phyloP scores from a whole-genome alignment of 2,329 filamentous ascomycete genomes.

The Nigrograna mackinnonii region DNA sequence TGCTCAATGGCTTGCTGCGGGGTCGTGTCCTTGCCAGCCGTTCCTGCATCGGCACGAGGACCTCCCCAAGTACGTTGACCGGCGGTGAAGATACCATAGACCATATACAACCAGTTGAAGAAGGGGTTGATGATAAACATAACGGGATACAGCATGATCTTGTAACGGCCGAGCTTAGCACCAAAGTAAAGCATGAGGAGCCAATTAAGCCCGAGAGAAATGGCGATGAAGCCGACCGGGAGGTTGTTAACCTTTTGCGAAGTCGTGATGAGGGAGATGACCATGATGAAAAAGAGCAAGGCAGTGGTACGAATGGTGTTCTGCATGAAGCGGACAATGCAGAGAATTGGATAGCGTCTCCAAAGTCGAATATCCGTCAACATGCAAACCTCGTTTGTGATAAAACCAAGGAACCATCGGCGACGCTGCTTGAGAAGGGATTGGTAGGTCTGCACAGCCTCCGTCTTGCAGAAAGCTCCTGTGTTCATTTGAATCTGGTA shows the following conservation, averaged over 20 bases:
- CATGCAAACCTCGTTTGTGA: conserved; percentile 99
- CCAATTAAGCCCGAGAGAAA: conserved; percentile 93
- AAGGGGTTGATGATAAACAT: conserved; percentile 97
- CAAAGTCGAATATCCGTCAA: conserved; percentile 91
- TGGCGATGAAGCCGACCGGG: conserved; percentile 89
- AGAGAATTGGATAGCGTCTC: conserved; percentile 85
- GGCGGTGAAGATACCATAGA: conserved; percentile 93
- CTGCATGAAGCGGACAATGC: conserved; percentile 88
- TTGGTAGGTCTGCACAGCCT: conserved; percentile 85
- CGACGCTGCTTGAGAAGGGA: conserved; percentile 92
- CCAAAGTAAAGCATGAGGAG: conserved; percentile 96
- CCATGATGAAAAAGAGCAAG: conserved; percentile 90
- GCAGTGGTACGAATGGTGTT: conserved; percentile 96
- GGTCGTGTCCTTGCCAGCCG: conserved; percentile 75
- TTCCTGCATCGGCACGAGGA: conserved; percentile 84
- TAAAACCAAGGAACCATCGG: conserved; percentile 95
- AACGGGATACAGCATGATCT: conserved; percentile 91
- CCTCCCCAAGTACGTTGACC: conserved; percentile 96
- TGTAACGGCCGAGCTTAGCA: conserved; percentile 81
- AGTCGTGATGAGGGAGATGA: conserved; percentile 83
- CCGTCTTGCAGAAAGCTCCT: conserved; percentile 96
- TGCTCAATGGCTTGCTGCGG: conserved; percentile 82
- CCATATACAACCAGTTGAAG: conserved; percentile 98
- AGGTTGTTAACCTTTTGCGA: conserved; percentile 77
- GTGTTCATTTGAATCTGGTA: conserved; percentile 99